Base-by-base conservation (phyloP, 768 basidiomycete species). In the Termitomyces sp. region DNA sequence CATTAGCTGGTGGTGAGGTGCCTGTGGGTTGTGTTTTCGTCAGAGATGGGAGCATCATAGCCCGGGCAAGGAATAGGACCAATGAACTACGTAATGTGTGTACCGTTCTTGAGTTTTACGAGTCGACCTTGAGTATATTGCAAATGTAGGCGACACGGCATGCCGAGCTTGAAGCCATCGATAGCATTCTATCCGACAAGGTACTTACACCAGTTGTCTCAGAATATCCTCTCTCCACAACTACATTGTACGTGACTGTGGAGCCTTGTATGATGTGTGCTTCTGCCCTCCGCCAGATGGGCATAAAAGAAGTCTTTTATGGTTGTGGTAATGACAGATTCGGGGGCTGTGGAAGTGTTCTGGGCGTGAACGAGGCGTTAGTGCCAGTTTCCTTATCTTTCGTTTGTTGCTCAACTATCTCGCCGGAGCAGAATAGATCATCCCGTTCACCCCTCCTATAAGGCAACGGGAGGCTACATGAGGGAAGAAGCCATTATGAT, bases 251-350 rank as follows among this genome's bases (percentile, higher is more conserved):
- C 72, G 97, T 98, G 55, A 99, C 97, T 5, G 97, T 99, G 57
- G 96, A 99, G 75, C 97, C 96, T 0, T 99, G 97, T 75, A 94
- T 98, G 72, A 98, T 98, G 97, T 99, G 97, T 66, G 94, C 95
- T 13, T 94, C 93, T 24, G 97, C 96, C 12, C 82, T 99, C 38
- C 84, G 96, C 57, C 97, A 98, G 75, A 75, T 96, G 63, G 96
- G 96, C 16, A 93, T 99, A 67, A 87, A 86, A 60, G 82, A 89
- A 65, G 96, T 98, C 7, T 91, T 86, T 62, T 98, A 92, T 71
- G 97, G 97, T 2, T 96, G 94, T 72, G 90, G 84, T 22, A 99
- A 99, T 72, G 96, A 97, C 64, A 83, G 95, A 61, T 98, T 99
- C 66, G 96, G 97, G 9, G 97, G 97, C 4, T 96, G 94, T 73